Conservation (phyloP, 257 asterid genomes). For the Nicotiana obtusifolia region DNA sequence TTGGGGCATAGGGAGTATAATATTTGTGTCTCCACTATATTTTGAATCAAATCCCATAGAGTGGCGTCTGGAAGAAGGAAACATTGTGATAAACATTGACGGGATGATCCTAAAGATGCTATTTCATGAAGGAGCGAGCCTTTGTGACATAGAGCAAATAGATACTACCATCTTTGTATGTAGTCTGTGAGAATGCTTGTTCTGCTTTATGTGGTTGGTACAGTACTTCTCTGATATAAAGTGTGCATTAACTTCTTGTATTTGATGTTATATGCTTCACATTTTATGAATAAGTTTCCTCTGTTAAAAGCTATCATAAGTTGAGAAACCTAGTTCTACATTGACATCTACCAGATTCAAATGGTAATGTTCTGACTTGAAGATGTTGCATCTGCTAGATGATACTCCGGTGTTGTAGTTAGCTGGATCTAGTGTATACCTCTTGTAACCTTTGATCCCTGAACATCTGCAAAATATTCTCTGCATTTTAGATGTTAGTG, state of each 20-base stretch:
- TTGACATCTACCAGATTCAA: background rate
- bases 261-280: background rate
- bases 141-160: background rate
- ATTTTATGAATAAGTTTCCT: background rate
- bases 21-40: background rate
- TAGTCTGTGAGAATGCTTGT: background rate
- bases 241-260: background rate
- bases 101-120: background rate
- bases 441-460: background rate
- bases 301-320: background rate
- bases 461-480: background rate
- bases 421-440: background rate
- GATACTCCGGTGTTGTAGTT: background rate
- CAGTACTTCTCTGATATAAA: background rate
- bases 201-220: background rate
- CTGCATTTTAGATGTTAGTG: background rate
- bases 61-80: background rate
- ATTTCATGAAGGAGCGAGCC: background rate
- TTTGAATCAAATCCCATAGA: background rate
- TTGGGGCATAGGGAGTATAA: background rate
- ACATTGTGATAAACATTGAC: background rate
- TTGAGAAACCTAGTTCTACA: background rate
- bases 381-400: slow-evolving; percentile 1
- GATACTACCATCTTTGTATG: background rate
- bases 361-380: background rate